Percentiles rank a stretch among this genome's conserved stretches.
These are phyloP conservation scores for Camillea tinctor DNA, from an alignment of 2,329 filamentous ascomycete genomes.

Conservation along the genomic window DNA sequence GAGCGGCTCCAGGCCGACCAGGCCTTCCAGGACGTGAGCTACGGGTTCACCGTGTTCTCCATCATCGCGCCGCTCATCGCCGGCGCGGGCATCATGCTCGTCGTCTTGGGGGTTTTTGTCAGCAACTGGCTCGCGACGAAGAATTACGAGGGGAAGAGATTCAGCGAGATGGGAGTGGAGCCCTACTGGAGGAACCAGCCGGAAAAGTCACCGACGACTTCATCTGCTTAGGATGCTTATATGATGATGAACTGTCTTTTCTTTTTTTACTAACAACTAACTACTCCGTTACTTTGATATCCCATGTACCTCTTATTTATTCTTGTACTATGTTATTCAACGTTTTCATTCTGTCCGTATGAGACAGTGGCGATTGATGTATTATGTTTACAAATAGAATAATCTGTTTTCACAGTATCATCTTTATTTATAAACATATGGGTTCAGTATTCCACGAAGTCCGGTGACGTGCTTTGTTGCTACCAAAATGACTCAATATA, in stretches of 20 bases:
- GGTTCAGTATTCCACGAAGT: too few species aligned
- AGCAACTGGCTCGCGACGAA: conserved; percentile 29
- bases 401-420: too few species aligned
- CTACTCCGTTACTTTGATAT: too few species aligned
- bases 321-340: too few species aligned
- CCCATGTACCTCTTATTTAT: too few species aligned
- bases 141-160: conserved; percentile 27
- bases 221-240: neutral
- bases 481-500: too few species aligned
- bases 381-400: too few species aligned
- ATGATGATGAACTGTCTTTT: neutral
- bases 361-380: too few species aligned
- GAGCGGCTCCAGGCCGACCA: conserved; percentile 21
- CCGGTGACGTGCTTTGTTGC: too few species aligned
- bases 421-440: too few species aligned
- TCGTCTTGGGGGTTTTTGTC: conserved; percentile 23
- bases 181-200: conserved; percentile 24
- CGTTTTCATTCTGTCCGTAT: too few species aligned
- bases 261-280: too few species aligned
- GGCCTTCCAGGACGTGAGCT: conserved; percentile 30
- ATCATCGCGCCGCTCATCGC: conserved; percentile 29
- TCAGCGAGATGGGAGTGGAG: conserved; percentile 30
- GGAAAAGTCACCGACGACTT: neutral
- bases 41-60: conserved; percentile 32
- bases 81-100: conserved; percentile 19